Conservation (phyloP, 73 alveolate genomes). For the Paramecium primaurelia region DNA sequence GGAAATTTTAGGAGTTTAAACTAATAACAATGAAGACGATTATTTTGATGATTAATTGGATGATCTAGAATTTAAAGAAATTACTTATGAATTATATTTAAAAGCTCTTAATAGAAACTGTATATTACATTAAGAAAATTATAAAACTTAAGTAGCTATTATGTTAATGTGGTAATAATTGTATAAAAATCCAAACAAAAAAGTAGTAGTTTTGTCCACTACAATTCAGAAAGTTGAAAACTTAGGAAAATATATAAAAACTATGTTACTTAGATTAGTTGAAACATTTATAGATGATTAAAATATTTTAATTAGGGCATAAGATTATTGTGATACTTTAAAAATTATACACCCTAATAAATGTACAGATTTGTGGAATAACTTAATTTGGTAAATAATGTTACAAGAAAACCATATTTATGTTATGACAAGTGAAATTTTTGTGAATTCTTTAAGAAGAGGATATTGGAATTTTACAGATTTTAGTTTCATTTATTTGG, state of each 20-base stretch:
- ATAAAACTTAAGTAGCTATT: not conserved
- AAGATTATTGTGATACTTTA: not conserved
- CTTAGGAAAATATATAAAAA: not conserved
- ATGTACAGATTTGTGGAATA: not conserved
- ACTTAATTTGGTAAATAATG: not conserved
- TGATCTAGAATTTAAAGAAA: not conserved
- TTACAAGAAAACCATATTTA: not conserved
- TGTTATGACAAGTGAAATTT: not conserved
- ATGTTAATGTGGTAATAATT: constrained; percentile 14
- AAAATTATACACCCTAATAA: not conserved
- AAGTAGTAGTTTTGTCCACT: not conserved
- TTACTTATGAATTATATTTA: not conserved
- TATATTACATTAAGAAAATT: not conserved
- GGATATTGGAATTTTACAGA: not conserved
- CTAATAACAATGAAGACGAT: not conserved
- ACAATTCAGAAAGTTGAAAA: not conserved
- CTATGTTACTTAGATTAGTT: not conserved
- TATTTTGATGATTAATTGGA: not conserved
- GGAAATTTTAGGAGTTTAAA: not conserved
- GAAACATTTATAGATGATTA: not conserved
- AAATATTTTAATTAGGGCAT: not conserved
- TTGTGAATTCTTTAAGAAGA: not conserved
- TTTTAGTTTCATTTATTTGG: not conserved
- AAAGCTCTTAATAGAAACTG: not conserved
- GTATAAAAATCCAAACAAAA: not conserved